These are phyloP conservation scores for Tolypocladium sp. DNA, from an alignment of 2,329 filamentous ascomycete species.

Conservation along the genomic window DNA sequence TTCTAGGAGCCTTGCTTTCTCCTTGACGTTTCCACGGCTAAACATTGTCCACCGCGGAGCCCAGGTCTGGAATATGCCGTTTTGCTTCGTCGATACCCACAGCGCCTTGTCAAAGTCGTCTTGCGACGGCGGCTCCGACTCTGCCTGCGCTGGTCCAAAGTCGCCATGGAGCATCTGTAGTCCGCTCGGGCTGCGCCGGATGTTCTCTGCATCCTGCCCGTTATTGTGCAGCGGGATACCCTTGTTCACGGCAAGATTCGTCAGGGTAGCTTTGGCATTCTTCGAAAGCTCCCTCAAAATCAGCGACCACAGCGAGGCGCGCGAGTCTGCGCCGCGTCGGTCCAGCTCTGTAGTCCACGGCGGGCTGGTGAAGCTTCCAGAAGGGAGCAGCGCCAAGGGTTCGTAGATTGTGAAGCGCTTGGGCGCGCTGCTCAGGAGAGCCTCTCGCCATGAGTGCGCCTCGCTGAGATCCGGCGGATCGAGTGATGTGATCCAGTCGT, in stretches of 20 bases:
- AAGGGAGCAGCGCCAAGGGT: constrained; percentile 51
- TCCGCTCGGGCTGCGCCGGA: constrained; percentile 63
- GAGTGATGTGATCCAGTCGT: constrained; percentile 15
- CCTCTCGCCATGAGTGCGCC: constrained; percentile 8
- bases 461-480: not conserved
- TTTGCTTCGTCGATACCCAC: constrained; percentile 73
- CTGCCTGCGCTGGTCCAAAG: constrained; percentile 50
- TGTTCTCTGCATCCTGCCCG: constrained; percentile 43
- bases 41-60: constrained; percentile 92
- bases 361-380: constrained; percentile 41
- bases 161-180: constrained; percentile 63
- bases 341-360: constrained; percentile 30
- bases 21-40: constrained; percentile 78
- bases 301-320: constrained; percentile 32
- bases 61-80: constrained; percentile 77
- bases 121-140: constrained; percentile 17
- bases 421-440: constrained; percentile 33
- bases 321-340: constrained; percentile 11
- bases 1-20: constrained; percentile 68
- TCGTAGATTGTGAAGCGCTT: constrained; percentile 53
- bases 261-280: constrained; percentile 32
- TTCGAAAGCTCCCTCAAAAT: constrained; percentile 39
- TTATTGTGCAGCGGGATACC: constrained; percentile 43
- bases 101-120: constrained; percentile 58
- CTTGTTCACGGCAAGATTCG: constrained; percentile 52